Evolutionary conservation across 129 eudicot genomes (phyloP).

Genomic region (Lactuca sativa): DNA sequence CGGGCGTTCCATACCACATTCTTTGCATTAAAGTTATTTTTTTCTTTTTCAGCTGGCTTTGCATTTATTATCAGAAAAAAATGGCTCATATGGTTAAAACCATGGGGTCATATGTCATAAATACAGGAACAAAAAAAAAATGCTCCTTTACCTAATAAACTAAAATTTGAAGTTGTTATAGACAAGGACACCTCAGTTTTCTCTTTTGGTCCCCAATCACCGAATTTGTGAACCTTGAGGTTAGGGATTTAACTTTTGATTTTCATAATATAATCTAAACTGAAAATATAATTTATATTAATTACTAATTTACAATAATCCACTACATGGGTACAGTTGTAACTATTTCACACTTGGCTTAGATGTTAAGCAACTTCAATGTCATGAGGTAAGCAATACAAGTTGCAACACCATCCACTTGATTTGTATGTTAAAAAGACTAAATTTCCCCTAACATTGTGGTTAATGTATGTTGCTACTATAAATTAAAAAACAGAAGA

Average conservation of each 20-base stretch:
- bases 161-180: constrained; percentile 39
- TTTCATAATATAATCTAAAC: background rate
- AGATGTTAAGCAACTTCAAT: constrained; percentile 80
- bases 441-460: too few relatives aligned
- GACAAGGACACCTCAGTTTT: constrained; percentile 49
- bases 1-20: background rate
- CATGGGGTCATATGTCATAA: constrained; percentile 78
- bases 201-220: constrained; percentile 69
- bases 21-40: background rate
- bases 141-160: constrained; percentile 41
- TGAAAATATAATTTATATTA: background rate
- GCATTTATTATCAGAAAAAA: constrained; percentile 73
- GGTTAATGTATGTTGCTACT: background rate
- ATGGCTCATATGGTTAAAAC: constrained; percentile 60
- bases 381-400: constrained; percentile 66
- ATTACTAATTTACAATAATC: constrained; percentile 12
- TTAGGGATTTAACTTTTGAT: constrained; percentile 21
- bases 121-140: constrained; percentile 59
- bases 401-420: too few relatives aligned
- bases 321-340: constrained; percentile 58
- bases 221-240: constrained; percentile 67
- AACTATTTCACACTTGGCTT: constrained; percentile 55
- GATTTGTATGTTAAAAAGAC: too few relatives aligned
- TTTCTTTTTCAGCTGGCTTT: constrained; percentile 61
- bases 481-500: constrained; percentile 89